Conservation (phyloP, 768 basidiomycete species). For the Pisolithus marmoratus region DNA sequence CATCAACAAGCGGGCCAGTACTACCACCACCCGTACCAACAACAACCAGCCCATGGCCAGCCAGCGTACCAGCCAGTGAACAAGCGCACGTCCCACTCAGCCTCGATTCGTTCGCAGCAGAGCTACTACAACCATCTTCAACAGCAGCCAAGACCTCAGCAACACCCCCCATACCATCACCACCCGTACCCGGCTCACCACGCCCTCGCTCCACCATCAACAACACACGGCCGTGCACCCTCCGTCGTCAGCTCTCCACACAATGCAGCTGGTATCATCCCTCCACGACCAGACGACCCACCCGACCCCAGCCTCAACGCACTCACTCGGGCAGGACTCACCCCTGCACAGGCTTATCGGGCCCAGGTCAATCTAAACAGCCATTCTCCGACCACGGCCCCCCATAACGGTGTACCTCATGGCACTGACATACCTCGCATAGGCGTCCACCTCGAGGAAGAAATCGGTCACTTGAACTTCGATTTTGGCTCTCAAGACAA, state of each 20-base stretch:
- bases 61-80: conserved; percentile 37
- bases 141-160: no score
- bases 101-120: conserved; percentile 30
- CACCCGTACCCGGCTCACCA: conserved; percentile 14
- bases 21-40: conserved; percentile 15
- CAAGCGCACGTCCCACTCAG: conserved; percentile 42
- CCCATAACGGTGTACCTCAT: conserved; percentile 25
- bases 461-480: conserved; percentile 53
- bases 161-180: conserved; percentile 10
- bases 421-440: conserved; percentile 31
- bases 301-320: conserved; percentile 42
- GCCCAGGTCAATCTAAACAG: conserved; percentile 59
- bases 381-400: conserved; percentile 24
- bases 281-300: conserved; percentile 44
- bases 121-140: conserved; percentile 17
- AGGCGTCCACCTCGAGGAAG: conserved; percentile 43
- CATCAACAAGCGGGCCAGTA: conserved; percentile 35
- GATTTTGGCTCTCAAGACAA: conserved; percentile 40
- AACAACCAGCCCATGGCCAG: conserved; percentile 28
- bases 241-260: conserved; percentile 43
- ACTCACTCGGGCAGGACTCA: conserved; percentile 48
- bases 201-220: conserved; percentile 35
- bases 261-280: conserved; percentile 36
- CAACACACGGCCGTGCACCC: conserved; percentile 39
- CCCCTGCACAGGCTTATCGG: conserved; percentile 78